Base-by-base conservation (phyloP, 1,284 basidiomycete species). In the Trichosporon sp. region DNA sequence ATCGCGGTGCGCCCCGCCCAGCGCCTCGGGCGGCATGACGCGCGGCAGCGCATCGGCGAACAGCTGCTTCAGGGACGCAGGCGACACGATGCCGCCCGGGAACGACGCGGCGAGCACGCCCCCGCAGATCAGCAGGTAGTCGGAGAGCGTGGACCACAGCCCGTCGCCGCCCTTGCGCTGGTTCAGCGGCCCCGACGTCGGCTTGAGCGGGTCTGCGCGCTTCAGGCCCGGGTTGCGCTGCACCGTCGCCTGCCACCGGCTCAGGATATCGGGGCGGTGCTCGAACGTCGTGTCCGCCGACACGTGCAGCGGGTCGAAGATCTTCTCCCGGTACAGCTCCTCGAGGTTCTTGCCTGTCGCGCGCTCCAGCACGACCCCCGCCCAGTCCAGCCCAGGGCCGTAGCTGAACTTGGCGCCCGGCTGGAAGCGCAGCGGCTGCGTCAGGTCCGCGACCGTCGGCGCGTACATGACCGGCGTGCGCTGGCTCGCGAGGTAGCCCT, bases 301-400 rank as follows among this genome's bases (percentile, higher is more conserved):
- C 18, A 42, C 18, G 38, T 42, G 38, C 18, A 42, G 38, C 18
- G 38, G 38, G 5, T 42, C 38, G 38, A 42, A 42, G 38, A 42
- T 42, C 18, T 42, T 42, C 38, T 42, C 38, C 38, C 38, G 18
- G 38, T 42, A 42, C 18, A 42, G 38, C 8, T 42, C 4, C 38
- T 42, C 38, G 2, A 42, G 38, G 18, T 3, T 42, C 15, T 42
- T 18, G 15, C 38, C 38, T 6, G 38, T 42, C 15, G 38, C 0
- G 23, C 81, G 76, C 38, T 70, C 66, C 51, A 83, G 73, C 68
- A 80, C 38, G 66, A 73, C 21, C 29, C 77, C 81, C 31, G 75
- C 74, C 77, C 76, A 81, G 66, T 84, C 84, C 44, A 81, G 77
- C 1, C 75, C 75, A 34, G 70, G 66, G 13, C 70, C 66, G 72